These are phyloP conservation scores for Alternaria panax DNA, from an alignment of 2,329 filamentous ascomycete genomes.

Conservation along the genomic window DNA sequence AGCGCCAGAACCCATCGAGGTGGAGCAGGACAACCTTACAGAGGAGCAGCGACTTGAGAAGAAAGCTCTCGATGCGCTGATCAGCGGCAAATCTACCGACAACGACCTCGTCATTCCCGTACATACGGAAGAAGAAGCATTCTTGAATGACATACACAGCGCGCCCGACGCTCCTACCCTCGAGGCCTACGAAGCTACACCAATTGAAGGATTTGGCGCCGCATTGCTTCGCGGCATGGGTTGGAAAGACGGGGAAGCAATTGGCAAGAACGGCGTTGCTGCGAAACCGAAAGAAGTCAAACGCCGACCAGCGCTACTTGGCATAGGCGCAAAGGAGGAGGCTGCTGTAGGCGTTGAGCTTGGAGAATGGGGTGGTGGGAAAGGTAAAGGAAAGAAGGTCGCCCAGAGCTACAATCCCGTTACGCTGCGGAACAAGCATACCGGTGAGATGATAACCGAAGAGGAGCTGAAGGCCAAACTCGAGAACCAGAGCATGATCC, in stretches of 20 bases:
- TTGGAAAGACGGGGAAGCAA: slow-evolving; percentile 76
- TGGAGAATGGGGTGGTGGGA: slow-evolving; percentile 69
- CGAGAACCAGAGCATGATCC: slow-evolving; percentile 57
- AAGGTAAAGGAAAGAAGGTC: slow-evolving; percentile 55
- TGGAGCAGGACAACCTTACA: slow-evolving; percentile 41
- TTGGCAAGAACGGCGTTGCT: slow-evolving; percentile 57
- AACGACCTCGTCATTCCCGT: slow-evolving; percentile 50
- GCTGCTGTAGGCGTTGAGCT: slow-evolving; percentile 69
- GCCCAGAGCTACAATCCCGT: slow-evolving; percentile 68
- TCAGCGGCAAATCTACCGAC: slow-evolving; percentile 50
- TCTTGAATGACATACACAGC: slow-evolving; percentile 71
- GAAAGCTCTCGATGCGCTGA: slow-evolving; percentile 56
- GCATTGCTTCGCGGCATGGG: slow-evolving; percentile 92
- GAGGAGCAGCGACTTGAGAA: slow-evolving; percentile 59
- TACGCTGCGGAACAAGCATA: slow-evolving; percentile 66
- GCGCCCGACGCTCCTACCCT: slow-evolving; percentile 79
- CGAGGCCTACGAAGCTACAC: slow-evolving; percentile 85
- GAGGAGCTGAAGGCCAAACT: slow-evolving; percentile 64
- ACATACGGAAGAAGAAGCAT: slow-evolving; percentile 69
- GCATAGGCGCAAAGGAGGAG: slow-evolving; percentile 86
- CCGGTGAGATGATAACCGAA: slow-evolving; percentile 68
- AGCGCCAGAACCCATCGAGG: slow-evolving; percentile 33
- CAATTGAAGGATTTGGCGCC: slow-evolving; percentile 93
- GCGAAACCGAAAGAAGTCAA: slow-evolving; percentile 69
- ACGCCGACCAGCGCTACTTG: slow-evolving; percentile 79